phyloP scores from a whole-genome alignment of 768 basidiomycete species.

The Fibroporia radiculosa region DNA sequence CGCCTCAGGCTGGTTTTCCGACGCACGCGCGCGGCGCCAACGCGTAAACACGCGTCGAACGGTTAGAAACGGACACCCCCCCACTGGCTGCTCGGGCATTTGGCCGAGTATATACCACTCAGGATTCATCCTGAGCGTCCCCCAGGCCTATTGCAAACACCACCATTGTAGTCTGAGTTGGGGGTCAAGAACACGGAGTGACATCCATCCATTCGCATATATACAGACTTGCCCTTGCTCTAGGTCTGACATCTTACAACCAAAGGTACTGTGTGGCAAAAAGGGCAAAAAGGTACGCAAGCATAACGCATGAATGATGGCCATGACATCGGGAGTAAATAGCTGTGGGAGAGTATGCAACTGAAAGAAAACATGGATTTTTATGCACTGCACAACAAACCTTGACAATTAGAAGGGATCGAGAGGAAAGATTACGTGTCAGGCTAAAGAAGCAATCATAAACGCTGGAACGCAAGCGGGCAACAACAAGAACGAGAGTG shows the following conservation, averaged over 20 bases:
- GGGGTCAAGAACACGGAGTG: too few relatives aligned
- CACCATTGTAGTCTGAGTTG: too few relatives aligned
- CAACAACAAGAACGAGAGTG: slow-evolving; percentile 11
- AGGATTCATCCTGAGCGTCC: too few relatives aligned
- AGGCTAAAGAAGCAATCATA: not conserved
- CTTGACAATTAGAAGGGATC: not conserved
- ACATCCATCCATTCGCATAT: slow-evolving; percentile 10
- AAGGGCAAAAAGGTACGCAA: slow-evolving; percentile 5
- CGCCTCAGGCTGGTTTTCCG: too few relatives aligned
- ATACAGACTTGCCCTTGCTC: slow-evolving; percentile 3
- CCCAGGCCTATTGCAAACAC: too few relatives aligned
- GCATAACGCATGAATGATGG: not conserved
- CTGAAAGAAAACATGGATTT: not conserved
- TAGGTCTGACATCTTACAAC: slow-evolving; percentile 6
- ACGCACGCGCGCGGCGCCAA: too few relatives aligned
- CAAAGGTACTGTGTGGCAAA: slow-evolving; percentile 2
- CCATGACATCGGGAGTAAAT: not conserved
- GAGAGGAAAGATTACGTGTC: not conserved
- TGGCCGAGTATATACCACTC: too few relatives aligned
- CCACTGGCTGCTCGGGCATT: too few relatives aligned
- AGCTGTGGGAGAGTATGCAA: not conserved
- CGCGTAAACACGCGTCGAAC: too few relatives aligned
- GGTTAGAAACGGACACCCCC: too few relatives aligned
- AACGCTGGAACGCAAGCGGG: not conserved
- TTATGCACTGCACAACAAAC: not conserved